Conservation (phyloP, 2,329 filamentous ascomycete genomes). For the Passalora sequoiae region DNA sequence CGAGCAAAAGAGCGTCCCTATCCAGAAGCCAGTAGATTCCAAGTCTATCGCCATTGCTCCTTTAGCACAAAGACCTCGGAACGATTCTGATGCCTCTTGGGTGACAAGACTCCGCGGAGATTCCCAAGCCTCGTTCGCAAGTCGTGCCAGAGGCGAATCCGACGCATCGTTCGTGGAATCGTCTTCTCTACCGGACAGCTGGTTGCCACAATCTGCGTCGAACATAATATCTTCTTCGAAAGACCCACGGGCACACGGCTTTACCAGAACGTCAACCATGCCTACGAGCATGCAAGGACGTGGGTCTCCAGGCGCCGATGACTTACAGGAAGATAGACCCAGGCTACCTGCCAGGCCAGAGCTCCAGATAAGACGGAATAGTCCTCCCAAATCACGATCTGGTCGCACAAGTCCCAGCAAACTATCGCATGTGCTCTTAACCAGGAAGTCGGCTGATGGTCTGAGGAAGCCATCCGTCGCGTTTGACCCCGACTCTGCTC, state of each 20-base stretch:
- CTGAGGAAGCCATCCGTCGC: constrained; percentile 17
- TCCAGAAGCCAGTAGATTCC: constrained; percentile 2
- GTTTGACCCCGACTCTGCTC: constrained; percentile 13
- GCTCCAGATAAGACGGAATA: constrained; percentile 20
- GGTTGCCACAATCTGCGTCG: constrained; percentile 18
- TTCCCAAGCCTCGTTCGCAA: constrained; percentile 25
- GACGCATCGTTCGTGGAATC: constrained; percentile 29
- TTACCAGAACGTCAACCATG: constrained; percentile 22
- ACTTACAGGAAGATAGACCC: constrained; percentile 28
- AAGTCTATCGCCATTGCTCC: constrained; percentile 24
- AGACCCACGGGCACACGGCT: constrained; percentile 18
- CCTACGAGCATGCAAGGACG: constrained; percentile 18
- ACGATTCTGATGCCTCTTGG: constrained; percentile 28
- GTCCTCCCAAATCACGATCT: constrained; percentile 11
- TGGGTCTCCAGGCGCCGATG: constrained; percentile 14
- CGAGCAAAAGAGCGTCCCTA: constrained; percentile 1
- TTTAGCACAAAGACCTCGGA: constrained; percentile 24
- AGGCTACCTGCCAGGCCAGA: constrained; percentile 32
- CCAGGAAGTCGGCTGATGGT: constrained; percentile 22
- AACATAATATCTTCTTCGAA: constrained; percentile 17
- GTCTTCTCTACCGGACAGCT: constrained; percentile 27
- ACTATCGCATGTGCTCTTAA: constrained; percentile 22
- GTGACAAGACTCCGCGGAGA: constrained; percentile 25
- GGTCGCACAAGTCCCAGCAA: constrained; percentile 32
- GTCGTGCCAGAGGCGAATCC: constrained; percentile 24